Percentiles rank a stretch among this genome's conserved stretches.
These are phyloP conservation scores for Puccinia horiana DNA, from an alignment of 1,284 basidiomycete genomes.

Conservation along the genomic window DNA sequence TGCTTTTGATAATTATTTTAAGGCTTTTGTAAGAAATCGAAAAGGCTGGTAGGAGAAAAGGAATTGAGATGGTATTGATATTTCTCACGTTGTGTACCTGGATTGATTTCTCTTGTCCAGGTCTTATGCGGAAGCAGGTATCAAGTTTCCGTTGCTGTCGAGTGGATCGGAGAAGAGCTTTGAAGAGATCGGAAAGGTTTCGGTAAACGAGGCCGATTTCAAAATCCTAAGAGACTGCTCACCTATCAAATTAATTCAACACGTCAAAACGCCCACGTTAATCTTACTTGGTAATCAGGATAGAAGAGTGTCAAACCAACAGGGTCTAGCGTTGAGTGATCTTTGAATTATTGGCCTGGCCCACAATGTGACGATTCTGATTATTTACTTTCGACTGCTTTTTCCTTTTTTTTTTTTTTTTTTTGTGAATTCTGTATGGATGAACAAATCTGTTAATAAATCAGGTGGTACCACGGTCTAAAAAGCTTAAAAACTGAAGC, in stretches of 20 bases:
- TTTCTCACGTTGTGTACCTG: background rate
- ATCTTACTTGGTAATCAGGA: slow-evolving; percentile 68
- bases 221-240: slow-evolving; percentile 63
- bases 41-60: background rate
- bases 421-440: background rate
- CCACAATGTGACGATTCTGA: no score
- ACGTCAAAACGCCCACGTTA: slow-evolving; percentile 65
- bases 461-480: slow-evolving; percentile 67
- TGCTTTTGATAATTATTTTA: background rate
- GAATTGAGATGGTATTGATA: background rate
- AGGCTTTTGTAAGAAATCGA: background rate
- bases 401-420: background rate
- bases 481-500: slow-evolving; percentile 63
- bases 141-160: slow-evolving; percentile 58
- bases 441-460: background rate
- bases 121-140: slow-evolving; percentile 66
- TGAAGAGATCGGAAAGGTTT: slow-evolving; percentile 51
- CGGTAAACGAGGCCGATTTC: slow-evolving; percentile 63
- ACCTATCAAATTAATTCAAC: slow-evolving; percentile 66
- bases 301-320: slow-evolving; percentile 67
- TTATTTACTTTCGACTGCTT: background rate
- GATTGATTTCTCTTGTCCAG: slow-evolving; percentile 33
- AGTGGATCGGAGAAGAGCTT: slow-evolving; percentile 48
- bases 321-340: slow-evolving; percentile 62
- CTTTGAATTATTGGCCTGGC: background rate